Conservation (phyloP, 1,139 yeast genomes). For the Protomyces pachydermus region DNA sequence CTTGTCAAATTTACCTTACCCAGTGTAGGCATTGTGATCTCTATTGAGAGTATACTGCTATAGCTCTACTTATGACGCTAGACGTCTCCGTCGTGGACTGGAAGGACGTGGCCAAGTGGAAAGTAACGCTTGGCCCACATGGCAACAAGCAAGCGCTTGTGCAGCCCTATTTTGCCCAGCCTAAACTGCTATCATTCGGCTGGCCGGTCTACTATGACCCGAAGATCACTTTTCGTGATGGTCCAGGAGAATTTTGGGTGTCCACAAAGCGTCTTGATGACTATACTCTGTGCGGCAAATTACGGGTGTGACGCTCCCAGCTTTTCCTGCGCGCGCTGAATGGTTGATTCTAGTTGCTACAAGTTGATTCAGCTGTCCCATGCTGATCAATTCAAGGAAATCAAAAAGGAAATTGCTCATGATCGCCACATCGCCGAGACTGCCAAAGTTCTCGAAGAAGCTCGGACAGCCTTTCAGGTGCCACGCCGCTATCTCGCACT, state of each 20-base stretch:
- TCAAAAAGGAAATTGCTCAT: background rate
- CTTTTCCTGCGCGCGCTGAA: background rate
- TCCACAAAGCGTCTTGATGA: background rate
- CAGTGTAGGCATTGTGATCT: no score
- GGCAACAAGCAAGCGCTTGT: background rate
- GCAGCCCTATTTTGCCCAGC: background rate
- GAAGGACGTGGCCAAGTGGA: no score
- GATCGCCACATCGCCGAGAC: background rate
- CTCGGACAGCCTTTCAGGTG: background rate
- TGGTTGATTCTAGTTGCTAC: background rate
- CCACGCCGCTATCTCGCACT: background rate
- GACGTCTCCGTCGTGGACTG: no score
- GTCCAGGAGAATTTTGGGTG: background rate
- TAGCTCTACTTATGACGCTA: no score
- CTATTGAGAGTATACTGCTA: no score
- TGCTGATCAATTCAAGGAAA: background rate
- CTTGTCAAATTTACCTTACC: no score
- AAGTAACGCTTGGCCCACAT: no score
- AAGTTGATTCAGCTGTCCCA: background rate
- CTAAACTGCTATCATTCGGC: background rate
- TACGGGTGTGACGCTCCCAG: background rate
- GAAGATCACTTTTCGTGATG: background rate
- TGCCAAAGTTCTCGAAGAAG: background rate
- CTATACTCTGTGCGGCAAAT: background rate
- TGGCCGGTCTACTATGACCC: background rate